phyloP scores from a whole-genome alignment of 768 basidiomycete species.

The Phaffia australis region DNA sequence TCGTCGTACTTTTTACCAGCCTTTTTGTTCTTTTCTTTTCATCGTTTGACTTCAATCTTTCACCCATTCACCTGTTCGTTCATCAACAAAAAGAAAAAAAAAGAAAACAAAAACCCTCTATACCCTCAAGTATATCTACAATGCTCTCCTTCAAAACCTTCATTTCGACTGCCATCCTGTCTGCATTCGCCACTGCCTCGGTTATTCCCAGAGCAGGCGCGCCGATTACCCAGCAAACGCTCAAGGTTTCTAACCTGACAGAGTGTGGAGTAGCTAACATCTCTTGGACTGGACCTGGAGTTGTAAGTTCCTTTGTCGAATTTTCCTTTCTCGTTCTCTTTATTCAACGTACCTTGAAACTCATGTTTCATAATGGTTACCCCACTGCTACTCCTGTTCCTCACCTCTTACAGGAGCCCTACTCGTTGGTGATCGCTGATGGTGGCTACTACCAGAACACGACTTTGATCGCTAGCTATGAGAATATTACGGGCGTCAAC shows the following conservation, averaged over 20 bases:
- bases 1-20: no score
- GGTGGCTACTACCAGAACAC: slow-evolving; percentile 22
- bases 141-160: no score
- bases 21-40: no score
- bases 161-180: not conserved
- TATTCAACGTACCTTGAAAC: not conserved
- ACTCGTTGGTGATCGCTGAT: slow-evolving; percentile 6
- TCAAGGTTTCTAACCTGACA: slow-evolving; percentile 17
- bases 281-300: slow-evolving; percentile 18
- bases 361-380: not conserved
- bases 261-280: slow-evolving; percentile 24
- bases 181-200: slow-evolving; percentile 8
- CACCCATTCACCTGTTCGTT: not conserved
- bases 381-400: not conserved
- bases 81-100: no score
- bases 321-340: not conserved
- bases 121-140: no score
- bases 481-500: slow-evolving; percentile 9
- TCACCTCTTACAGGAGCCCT: slow-evolving; percentile 11
- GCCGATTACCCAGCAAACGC: slow-evolving; percentile 12
- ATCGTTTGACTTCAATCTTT: not conserved
- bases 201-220: slow-evolving; percentile 12
- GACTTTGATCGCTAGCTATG: not conserved
- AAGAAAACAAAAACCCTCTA: no score
- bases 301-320: not conserved